Conservation (phyloP, 208 protist species). For the Leptomonas seymouri region DNA sequence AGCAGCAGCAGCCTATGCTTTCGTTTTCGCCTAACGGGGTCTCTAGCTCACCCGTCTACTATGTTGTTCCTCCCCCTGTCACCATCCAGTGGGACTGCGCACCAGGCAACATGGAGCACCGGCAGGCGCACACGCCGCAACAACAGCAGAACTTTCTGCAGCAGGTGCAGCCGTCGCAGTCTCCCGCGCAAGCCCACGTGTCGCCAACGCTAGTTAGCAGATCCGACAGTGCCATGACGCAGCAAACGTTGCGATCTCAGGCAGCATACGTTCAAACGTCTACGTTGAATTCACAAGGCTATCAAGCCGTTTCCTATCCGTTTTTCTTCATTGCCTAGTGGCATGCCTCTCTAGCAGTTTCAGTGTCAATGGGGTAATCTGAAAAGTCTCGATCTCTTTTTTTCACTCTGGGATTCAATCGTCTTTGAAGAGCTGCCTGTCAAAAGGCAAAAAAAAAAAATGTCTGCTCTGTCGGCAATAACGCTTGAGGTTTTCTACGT, state of each 20-base stretch:
- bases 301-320: slow-evolving; percentile 21
- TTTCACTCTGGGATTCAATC: too few species aligned
- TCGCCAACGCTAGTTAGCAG: background rate
- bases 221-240: background rate
- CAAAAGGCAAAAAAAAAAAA: too few species aligned
- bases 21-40: background rate
- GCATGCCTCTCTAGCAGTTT: slow-evolving; percentile 5
- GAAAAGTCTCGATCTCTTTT: too few species aligned
- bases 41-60: slow-evolving; percentile 5
- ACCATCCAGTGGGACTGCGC: slow-evolving; percentile 6
- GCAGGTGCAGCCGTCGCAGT: background rate
- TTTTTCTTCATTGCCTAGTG: slow-evolving; percentile 3
- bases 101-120: too few species aligned
- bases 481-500: too few species aligned
- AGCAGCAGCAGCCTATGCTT: slow-evolving; percentile 4
- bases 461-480: too few species aligned
- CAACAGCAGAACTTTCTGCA: slow-evolving; percentile 5
- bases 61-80: slow-evolving; percentile 4
- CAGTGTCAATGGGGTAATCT: too few species aligned
- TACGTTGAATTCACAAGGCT: slow-evolving; percentile 6
- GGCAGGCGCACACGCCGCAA: too few species aligned
- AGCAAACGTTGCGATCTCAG: slow-evolving; percentile 7
- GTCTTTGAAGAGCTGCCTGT: too few species aligned
- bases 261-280: slow-evolving; percentile 7
- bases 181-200: background rate